A percentile compares a stretch with the other conserved stretches of the same genome.
Conservation (phyloP, 257 asterid species). For the Solanum phureja region DNA sequence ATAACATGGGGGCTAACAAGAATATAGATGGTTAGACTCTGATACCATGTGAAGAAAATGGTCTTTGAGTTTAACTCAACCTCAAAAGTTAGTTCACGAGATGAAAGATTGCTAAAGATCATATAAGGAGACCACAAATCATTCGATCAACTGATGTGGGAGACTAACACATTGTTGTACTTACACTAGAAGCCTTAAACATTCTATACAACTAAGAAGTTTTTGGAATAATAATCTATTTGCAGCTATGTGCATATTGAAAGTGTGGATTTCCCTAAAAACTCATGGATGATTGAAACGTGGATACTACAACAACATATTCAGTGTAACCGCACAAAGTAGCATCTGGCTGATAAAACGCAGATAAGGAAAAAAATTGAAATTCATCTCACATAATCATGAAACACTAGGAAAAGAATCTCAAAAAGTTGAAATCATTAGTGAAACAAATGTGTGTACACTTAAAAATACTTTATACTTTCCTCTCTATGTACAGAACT, state of each 20-base stretch:
- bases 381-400: background rate
- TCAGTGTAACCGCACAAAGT: background rate
- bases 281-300: background rate
- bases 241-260: background rate
- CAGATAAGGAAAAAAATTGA: background rate
- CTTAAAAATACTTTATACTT: background rate
- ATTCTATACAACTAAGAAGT: background rate
- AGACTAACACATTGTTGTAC: background rate
- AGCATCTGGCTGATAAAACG: background rate
- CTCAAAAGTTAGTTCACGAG: background rate
- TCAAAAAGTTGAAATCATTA: conserved; percentile 11
- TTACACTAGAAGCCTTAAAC: background rate
- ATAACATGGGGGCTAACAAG: background rate
- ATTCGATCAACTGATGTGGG: background rate
- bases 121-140: background rate
- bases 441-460: conserved; percentile 10
- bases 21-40: background rate
- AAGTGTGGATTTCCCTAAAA: background rate
- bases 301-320: background rate
- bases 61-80: background rate
- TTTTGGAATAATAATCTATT: background rate
- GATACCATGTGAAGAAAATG: background rate
- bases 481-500: conserved; percentile 23
- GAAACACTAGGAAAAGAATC: conserved; percentile 6
- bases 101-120: background rate